Evolutionary conservation across 1,284 basidiomycete genomes (phyloP), one percentile per base, ranked within the genome.

Genomic region (Puccinia novopanici): DNA sequence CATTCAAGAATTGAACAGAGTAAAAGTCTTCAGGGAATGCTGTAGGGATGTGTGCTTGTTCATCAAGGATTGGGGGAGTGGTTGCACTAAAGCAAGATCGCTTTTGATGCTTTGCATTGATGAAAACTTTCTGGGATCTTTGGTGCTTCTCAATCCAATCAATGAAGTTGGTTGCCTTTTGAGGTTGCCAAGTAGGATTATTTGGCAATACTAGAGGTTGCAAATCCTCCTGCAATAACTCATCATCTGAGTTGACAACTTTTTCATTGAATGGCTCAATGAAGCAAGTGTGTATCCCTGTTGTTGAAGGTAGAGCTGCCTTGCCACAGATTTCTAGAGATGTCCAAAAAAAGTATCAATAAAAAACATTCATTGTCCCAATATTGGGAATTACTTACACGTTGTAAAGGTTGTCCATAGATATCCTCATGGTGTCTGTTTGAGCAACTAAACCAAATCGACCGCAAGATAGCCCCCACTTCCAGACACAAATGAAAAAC

Each of bases 241-340:
- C 63, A 68, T 77, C 63, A 5, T 77, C 75, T 10, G 63, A 77
- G 37, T 77, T 77, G 15, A 67, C 75, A 67, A 45, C 19, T 40
- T 77, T 77, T 6, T 77, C 63, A 24, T 77, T 30, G 48, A 77
- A 77, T 3, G 63, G 63, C 27, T 50, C 54, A 17, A 77, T 45
- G 45, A 77, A 77, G 24, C 54, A 24, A 17, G n/a, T 0, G 65
- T 77, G 42, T n/a, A 77, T 30, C 75, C 75, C 45, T 77, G 63
- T 34, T 77, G 27, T 77, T 77, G 75, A 54, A 77, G 75, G 50
- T 77, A 77, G 15, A 77, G 37, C 50, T 77, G 75, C 15, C 63
- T 42, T n/a, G 48, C 75, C 22, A 54, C 34, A 37, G 75, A 77
- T 77, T 77, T 77, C 75, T 77, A n/a, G 1, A 45, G 24, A 42